Evolutionary conservation across 2,329 filamentous ascomycete species (phyloP), one percentile per base, ranked within the genome.

Genomic region (Colletotrichum sp.): DNA sequence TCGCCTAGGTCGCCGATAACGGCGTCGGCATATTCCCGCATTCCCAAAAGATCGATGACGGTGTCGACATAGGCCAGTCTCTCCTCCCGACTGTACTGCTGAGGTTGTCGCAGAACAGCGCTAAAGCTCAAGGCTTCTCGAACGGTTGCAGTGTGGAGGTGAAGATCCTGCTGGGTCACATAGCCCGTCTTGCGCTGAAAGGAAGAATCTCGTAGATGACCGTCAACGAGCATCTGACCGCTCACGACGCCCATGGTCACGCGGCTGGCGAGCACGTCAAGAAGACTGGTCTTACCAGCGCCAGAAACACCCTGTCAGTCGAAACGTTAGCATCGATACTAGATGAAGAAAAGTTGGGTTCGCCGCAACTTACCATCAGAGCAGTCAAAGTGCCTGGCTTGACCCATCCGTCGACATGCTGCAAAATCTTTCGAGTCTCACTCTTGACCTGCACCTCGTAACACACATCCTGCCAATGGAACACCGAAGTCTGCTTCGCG

Each of bases 101-200:
- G 89, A 3, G 93, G 92, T 78, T 95, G 93, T 66, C 93, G 90
- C 28, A 95, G 89, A 3, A 93, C 80, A 12, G 93, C 93, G 79
- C 90, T 93, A 82, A 95, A 95, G 63, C 88, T 88, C 30, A 94
- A 84, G 6, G 93, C 92, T 81, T 94, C 93, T 66, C 92, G 88
- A 8, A 95, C 93, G 0, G 76, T 77, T 2, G 76, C 71, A 0
- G 75, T 78, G 3, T 60, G n/a, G 21, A 78, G 68, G 10, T 79
- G 77, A 0, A 79, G 86, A 86, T 94, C 92, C 80, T 93, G 70
- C 81, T 94, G 92, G 79, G 93, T 91, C 44, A 92, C 92, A 79
- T 93, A 93, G 67, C 92, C 92, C 3, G 92, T 93, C 83, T 93
- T 93, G 52, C 92, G 90, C 80, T 93, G 92, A 85, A 93, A 93